Conservation (phyloP, 108 stramenopile genomes). For the Cyclotella distinguenda region DNA sequence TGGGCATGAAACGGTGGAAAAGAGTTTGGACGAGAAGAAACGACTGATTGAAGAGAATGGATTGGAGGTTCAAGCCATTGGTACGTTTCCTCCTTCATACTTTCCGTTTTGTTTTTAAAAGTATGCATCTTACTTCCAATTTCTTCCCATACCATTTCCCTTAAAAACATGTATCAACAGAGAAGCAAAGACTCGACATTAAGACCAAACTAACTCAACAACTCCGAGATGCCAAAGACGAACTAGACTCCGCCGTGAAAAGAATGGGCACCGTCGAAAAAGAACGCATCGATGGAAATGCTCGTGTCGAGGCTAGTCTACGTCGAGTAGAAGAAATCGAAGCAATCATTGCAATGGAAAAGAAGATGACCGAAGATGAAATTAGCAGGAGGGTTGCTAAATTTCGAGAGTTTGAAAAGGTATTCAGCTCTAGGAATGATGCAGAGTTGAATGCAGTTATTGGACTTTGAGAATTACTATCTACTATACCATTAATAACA, state of each 20-base stretch:
- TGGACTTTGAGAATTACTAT: too few relatives aligned
- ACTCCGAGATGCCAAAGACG: constrained; percentile 36
- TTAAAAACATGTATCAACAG: constrained; percentile 1
- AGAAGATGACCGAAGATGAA: constrained; percentile 41
- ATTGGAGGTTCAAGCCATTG: constrained; percentile 21
- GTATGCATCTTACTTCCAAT: constrained; percentile 1
- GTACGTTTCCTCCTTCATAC: constrained; percentile 14
- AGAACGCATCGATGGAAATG: constrained; percentile 75
- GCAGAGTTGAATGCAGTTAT: too few relatives aligned
- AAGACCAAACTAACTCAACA: constrained; percentile 36
- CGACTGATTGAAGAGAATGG: constrained; percentile 2
- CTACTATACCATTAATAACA: too few relatives aligned
- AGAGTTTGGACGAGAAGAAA: constrained; percentile 40
- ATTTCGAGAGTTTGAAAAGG: constrained; percentile 37
- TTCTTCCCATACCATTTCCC: neutral
- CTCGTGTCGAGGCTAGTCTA: constrained; percentile 70
- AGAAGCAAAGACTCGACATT: constrained; percentile 31
- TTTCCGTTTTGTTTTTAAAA: constrained; percentile 2
- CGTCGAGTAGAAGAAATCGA: constrained; percentile 63
- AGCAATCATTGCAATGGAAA: constrained; percentile 55
- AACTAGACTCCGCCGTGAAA: constrained; percentile 47
- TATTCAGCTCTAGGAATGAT: too few relatives aligned
- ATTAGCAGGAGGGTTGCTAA: constrained; percentile 22
- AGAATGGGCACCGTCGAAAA: constrained; percentile 71
- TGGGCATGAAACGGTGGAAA: constrained; percentile 23